Evolutionary conservation across 257 asterid genomes (phyloP).

Genomic region (Gentiana straminea): DNA sequence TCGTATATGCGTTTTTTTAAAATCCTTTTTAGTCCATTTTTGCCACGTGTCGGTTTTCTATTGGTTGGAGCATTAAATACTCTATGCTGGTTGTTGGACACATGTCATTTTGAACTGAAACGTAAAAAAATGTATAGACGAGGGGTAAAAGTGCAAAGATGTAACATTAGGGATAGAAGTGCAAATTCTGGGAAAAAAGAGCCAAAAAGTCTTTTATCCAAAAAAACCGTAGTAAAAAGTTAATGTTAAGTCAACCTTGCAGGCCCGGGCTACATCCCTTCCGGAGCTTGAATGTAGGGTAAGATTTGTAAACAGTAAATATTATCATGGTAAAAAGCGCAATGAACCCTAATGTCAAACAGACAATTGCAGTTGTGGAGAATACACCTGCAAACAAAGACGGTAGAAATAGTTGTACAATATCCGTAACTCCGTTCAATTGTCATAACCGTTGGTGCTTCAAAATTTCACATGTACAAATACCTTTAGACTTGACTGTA

Average conservation of each 20-base stretch:
- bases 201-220: too few species aligned
- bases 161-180: too few species aligned
- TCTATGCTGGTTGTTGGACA: too few species aligned
- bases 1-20: too few species aligned
- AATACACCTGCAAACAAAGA: slow-evolving; percentile 36
- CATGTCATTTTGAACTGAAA: too few species aligned
- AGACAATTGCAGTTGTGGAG: slow-evolving; percentile 58
- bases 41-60: too few species aligned
- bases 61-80: too few species aligned
- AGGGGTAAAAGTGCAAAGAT: too few species aligned
- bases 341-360: slow-evolving; percentile 55
- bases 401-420: background rate
- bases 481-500: slow-evolving; percentile 59
- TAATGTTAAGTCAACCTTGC: slow-evolving; percentile 27
- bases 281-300: slow-evolving; percentile 32
- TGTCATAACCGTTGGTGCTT: background rate
- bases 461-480: background rate
- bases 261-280: slow-evolving; percentile 38
- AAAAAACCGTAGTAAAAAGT: too few species aligned
- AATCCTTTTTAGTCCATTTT: too few species aligned
- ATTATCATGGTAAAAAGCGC: slow-evolving; percentile 55
- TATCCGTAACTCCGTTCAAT: background rate
- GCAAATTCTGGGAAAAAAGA: too few species aligned
- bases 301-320: slow-evolving; percentile 73
- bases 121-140: too few species aligned